Conservation (phyloP, 108 stramenopile species). For the Cyclotella cryptica region DNA sequence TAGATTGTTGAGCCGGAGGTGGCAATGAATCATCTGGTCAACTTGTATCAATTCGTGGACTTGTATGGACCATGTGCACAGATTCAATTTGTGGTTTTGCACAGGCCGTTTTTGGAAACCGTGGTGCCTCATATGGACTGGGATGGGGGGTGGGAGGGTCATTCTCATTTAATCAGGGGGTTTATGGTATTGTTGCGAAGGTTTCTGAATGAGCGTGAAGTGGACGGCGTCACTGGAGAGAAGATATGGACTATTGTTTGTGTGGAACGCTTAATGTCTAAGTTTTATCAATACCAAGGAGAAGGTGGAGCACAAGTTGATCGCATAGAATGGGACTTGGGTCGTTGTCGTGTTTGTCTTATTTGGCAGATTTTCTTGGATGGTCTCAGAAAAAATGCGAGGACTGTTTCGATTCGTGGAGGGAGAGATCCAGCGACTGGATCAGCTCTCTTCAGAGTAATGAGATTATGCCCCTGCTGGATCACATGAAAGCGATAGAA, state of each 20-base stretch:
- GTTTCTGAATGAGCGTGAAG: conserved; percentile 13
- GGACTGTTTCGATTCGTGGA: no score
- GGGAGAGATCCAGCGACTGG: no score
- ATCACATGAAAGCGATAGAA: no score
- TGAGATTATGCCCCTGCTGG: no score
- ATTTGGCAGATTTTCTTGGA: no score
- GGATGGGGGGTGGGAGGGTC: conserved; percentile 18
- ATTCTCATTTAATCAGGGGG: conserved; percentile 29
- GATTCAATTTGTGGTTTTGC: conserved; percentile 18
- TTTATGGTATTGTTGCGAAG: conserved; percentile 26
- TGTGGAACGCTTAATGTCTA: conserved; percentile 19
- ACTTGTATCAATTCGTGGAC: conserved; percentile 22
- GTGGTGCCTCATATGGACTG: conserved; percentile 25
- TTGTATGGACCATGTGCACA: conserved; percentile 19
- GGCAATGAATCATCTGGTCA: conserved; percentile 37
- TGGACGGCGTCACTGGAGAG: background rate
- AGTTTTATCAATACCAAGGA: conserved; percentile 17
- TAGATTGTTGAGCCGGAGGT: conserved; percentile 25
- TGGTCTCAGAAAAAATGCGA: no score
- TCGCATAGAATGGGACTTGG: background rate
- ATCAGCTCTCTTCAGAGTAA: no score
- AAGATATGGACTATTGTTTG: conserved; percentile 24
- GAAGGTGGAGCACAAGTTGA: conserved; percentile 10
- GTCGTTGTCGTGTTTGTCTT: no score
- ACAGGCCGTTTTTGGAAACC: conserved; percentile 27